Evolutionary conservation across 176 grass and related monocot genomes (phyloP).

Genomic region (Lolium rigidum): DNA sequence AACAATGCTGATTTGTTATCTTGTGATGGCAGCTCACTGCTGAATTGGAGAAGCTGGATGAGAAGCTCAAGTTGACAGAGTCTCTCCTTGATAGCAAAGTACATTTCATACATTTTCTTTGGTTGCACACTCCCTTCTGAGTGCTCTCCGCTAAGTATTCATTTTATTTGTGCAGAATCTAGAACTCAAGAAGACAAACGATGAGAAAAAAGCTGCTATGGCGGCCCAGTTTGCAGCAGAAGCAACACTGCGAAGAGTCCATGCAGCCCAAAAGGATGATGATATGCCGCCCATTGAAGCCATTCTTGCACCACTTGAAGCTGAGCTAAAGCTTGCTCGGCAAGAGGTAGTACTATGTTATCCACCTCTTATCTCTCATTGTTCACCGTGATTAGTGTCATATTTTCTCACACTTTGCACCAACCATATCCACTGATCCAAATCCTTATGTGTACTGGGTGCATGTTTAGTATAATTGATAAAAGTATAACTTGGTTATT

Average conservation of each 20-base stretch:
- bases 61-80: conserved; percentile 83
- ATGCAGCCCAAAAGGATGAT: conserved; percentile 96
- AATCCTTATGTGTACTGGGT: conserved; percentile 1
- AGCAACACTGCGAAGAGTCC: conserved; percentile 89
- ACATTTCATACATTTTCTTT: conserved; percentile 34
- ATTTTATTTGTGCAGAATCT: conserved; percentile 71
- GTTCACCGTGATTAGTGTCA: conserved; percentile 24
- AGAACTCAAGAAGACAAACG: conserved; percentile 94
- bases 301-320: conserved; percentile 97
- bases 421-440: neutral
- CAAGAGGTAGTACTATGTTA: conserved; percentile 73
- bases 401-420: conserved; percentile 20
- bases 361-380: conserved; percentile 1
- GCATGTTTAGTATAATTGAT: conserved; percentile 16
- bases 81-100: conserved; percentile 85
- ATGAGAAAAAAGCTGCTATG: conserved; percentile 91
- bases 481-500: conserved; percentile 33
- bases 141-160: conserved; percentile 32
- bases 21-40: conserved; percentile 62
- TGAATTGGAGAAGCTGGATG: conserved; percentile 74
- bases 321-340: conserved; percentile 85
- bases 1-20: conserved; percentile 29
- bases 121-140: neutral
- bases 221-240: conserved; percentile 96
- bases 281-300: conserved; percentile 98